Base-by-base conservation (phyloP, 2,329 filamentous ascomycete species). In the Cryphonectria radicalis region DNA sequence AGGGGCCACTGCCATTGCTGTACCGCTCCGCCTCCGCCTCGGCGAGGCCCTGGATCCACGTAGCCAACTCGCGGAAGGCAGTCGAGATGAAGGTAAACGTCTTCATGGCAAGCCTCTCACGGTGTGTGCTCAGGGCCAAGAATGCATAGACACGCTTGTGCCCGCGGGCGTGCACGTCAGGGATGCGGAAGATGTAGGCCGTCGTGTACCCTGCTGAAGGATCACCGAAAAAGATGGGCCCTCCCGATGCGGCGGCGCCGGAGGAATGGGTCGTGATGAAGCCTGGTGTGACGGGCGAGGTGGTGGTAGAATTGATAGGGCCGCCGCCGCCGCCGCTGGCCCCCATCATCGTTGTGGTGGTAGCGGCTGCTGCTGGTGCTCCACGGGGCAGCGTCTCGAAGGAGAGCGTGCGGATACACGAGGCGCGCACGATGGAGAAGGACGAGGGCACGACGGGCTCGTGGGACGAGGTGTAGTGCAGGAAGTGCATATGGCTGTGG, bases 121-220 rank as follows among this genome's bases (percentile, higher is more conserved):
- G 87, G 78, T 91, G 88, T 14, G 89, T 91, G 78, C 86, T 90
- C 63, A 92, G 84, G 1, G 89, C 89, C 71, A 92, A 79, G 72
- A 92, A 89, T 14, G 90, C 90, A 76, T 92, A 92, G 17, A 91
- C 88, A n/a, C 90, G 86, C 79, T 90, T 90, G 75, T 91, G 88
- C 5, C 90, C 90, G 17, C 90, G 88, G 19, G 90, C 90, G 74
- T 91, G 89, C 50, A 91, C 83, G 77, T 92, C 90, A 8, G 90
- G 88, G 59, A 92, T 90, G 37, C 90, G 89, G 77, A 92, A 92
- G 74, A 92, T 90, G 79, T 91, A 92, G 19, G 90, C 90, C 0
- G 90, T 92, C 0, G 90, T 92, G 79, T 91, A 92, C 42, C 90
- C 90, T 1, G 89, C 87, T 0, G 87, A 78, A 1, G 88, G 85